Base-by-base conservation (phyloP, 2,329 filamentous ascomycete genomes). In the Alternaria rosae region DNA sequence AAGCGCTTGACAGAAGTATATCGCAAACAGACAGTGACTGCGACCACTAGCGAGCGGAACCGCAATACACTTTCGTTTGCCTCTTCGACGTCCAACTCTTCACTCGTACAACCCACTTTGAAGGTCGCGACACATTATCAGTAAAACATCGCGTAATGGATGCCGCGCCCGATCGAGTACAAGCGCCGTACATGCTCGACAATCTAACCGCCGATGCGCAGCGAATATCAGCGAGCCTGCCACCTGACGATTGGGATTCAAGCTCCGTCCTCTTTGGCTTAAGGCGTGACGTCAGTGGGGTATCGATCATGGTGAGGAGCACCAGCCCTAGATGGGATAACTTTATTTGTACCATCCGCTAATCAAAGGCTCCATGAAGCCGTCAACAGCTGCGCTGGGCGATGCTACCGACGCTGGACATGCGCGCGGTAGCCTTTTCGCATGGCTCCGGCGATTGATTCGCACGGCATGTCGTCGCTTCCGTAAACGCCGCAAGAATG, bases 141-240 rank as follows among this genome's bases (percentile, higher is more conserved):
- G 28, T 9, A 51, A 38, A 38, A 21, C 9, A 51, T 2, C 20
- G 35, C 47, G 26, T 6, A 13, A 51, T 51, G 47, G 13, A 23
- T n/a, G 54, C 13, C 6, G 15, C 30, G 15, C 51, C 26, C 6
- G 35, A 26, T 5, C 42, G 30, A 23, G 25, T 66, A 45, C 23
- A 28, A 11, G 61, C 61, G 15, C 69, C 62, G 6, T 53, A 57
- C 13, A 70, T 72, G 67, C 67, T 73, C 6, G 45, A 56, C 17
- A 65, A 69, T 43, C 48, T 71, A 3, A 58, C 56, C n/a, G 44
- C 15, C 7, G 60, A 68, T 21, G 55, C 53, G 20, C 66, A 68
- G 47, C 54, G 56, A 1, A 53, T 71, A 3, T 69, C 67, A 1
- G 63, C 59, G 2, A 58, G n/a, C 17, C 52, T 73, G 9, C 67